Conservation (phyloP, 352 stramenopile species). For the Lagenidium giganteum region DNA sequence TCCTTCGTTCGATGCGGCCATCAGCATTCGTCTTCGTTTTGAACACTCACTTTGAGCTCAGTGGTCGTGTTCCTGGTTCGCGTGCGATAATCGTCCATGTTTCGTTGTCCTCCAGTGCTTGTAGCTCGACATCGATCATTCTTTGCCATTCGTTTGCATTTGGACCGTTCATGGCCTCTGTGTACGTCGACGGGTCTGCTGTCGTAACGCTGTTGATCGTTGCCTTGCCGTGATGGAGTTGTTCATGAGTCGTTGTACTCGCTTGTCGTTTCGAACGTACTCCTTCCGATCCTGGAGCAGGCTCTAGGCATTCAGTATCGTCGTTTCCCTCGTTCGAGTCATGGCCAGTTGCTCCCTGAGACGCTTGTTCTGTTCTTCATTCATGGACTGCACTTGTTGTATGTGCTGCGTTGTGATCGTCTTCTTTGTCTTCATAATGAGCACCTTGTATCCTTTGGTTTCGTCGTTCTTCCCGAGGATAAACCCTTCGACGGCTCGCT, state of each 20-base stretch:
- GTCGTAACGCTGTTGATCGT: constrained; percentile 1
- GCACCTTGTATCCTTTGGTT: constrained; percentile 13
- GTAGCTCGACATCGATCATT: constrained; percentile 1
- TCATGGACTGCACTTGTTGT: constrained; percentile 2
- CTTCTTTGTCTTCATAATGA: constrained; percentile 10
- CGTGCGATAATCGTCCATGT: background rate
- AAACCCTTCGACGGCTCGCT: too few relatives aligned
- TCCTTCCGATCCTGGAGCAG: too few relatives aligned
- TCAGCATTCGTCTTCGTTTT: constrained; percentile 11
- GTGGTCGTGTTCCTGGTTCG: background rate
- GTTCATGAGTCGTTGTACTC: background rate
- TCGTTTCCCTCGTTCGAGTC: too few relatives aligned
- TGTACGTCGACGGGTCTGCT: constrained; percentile 13
- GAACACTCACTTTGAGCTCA: constrained; percentile 17
- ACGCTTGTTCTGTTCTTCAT: too few relatives aligned
- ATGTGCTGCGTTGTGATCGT: constrained; percentile 14
- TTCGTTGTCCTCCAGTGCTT: constrained; percentile 9
- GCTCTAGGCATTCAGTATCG: too few relatives aligned
- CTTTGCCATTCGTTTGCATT: constrained; percentile 1
- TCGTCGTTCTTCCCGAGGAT: constrained; percentile 11
- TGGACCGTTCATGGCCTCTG: background rate
- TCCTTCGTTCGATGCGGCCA: constrained; percentile 8
- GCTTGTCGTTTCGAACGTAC: too few relatives aligned
- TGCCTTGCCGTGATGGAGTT: background rate
- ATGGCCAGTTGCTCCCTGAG: too few relatives aligned